Percentiles rank a stretch among this genome's conserved stretches.
phyloP scores from a whole-genome alignment of 129 eudicot species.

The Glebionis coronaria region DNA sequence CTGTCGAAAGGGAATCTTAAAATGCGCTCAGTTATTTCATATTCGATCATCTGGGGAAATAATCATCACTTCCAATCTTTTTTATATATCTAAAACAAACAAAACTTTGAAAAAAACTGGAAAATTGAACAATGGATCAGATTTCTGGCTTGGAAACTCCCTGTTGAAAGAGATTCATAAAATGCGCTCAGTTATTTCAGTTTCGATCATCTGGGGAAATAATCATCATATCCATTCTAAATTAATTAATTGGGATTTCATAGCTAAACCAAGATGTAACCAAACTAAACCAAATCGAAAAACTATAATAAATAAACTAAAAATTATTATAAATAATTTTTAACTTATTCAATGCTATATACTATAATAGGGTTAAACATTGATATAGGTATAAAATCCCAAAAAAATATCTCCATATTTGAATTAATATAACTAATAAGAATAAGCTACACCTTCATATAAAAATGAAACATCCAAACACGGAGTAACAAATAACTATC shows the following conservation, averaged over 20 bases:
- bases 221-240: constrained; percentile 11
- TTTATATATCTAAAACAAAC: neutral
- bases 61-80: constrained; percentile 12
- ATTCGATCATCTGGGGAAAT: constrained; percentile 20
- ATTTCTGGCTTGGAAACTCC: constrained; percentile 15
- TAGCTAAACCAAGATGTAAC: neutral
- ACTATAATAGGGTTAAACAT: no score
- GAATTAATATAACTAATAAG: neutral
- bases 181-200: constrained; percentile 20
- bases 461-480: neutral
- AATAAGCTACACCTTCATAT: neutral
- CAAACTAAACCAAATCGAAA: no score
- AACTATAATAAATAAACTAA: no score
- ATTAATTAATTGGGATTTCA: no score
- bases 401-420: neutral
- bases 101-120: neutral
- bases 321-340: neutral
- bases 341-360: no score
- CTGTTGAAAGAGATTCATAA: neutral
- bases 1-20: neutral
- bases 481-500: neutral
- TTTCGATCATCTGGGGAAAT: constrained; percentile 21
- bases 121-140: constrained; percentile 3
- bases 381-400: no score
- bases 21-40: constrained; percentile 1